Evolutionary conservation across 495 filamentous ascomycete genomes (phyloP).

Genomic region (Neurospora sp.): DNA sequence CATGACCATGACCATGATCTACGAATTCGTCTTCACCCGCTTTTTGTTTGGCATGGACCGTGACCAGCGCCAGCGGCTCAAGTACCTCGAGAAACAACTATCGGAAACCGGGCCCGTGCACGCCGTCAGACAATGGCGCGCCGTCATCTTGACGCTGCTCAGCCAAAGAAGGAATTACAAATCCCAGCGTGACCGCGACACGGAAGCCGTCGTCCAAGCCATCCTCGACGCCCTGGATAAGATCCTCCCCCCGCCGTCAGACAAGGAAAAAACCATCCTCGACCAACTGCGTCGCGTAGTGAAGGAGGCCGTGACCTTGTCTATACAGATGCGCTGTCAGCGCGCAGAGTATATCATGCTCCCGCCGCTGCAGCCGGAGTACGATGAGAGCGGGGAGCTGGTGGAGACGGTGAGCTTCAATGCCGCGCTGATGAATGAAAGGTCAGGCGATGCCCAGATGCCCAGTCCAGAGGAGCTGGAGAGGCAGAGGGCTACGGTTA

Average conservation of each 20-base stretch:
- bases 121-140: constrained; percentile 91
- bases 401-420: constrained; percentile 69
- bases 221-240: constrained; percentile 68
- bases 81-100: constrained; percentile 84
- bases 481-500: constrained; percentile 60
- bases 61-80: constrained; percentile 93
- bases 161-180: constrained; percentile 64
- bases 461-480: constrained; percentile 64
- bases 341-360: constrained; percentile 96
- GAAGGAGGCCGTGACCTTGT: constrained; percentile 69
- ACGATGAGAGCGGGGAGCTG: constrained; percentile 85
- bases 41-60: constrained; percentile 98
- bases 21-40: constrained; percentile 94
- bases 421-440: constrained; percentile 85
- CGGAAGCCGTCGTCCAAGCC: constrained; percentile 78
- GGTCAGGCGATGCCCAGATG: constrained; percentile 49
- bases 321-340: constrained; percentile 94
- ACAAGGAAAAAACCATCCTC: constrained; percentile 62
- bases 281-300: constrained; percentile 77
- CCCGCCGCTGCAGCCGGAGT: constrained; percentile 88
- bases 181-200: constrained; percentile 69
- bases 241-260: constrained; percentile 71
- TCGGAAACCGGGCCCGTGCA: constrained; percentile 69
- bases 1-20: constrained; percentile 94
- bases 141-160: constrained; percentile 82